A percentile compares a stretch with the other conserved stretches of the same genome.
Conservation (phyloP, 352 stramenopile genomes). For the Phytophthora uliginosa region DNA sequence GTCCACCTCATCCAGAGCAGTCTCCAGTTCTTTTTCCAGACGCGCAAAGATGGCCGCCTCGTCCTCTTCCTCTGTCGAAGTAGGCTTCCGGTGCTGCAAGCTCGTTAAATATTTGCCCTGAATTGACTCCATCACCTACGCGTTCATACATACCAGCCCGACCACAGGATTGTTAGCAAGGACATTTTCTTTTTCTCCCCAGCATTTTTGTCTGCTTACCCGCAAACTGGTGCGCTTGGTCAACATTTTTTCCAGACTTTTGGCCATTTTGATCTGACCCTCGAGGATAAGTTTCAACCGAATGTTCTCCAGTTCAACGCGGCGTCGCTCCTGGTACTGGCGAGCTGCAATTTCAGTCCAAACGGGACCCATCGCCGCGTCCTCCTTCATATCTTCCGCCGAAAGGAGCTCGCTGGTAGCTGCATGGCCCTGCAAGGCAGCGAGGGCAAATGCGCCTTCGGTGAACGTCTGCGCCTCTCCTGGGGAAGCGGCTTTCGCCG, state of each 20-base stretch:
- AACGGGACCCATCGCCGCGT: slow-evolving; percentile 49
- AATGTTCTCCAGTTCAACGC: slow-evolving; percentile 69
- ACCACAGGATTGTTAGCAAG: slow-evolving; percentile 34
- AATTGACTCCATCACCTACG: slow-evolving; percentile 60
- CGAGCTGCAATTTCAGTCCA: slow-evolving; percentile 65
- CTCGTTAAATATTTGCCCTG: slow-evolving; percentile 52
- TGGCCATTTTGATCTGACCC: slow-evolving; percentile 63
- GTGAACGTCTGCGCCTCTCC: slow-evolving; percentile 34
- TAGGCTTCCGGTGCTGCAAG: slow-evolving; percentile 50
- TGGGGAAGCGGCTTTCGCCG: slow-evolving; percentile 6
- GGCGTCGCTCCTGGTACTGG: slow-evolving; percentile 60
- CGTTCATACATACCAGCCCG: slow-evolving; percentile 31
- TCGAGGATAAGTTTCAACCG: slow-evolving; percentile 61
- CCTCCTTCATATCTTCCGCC: slow-evolving; percentile 34
- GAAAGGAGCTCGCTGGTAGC: slow-evolving; percentile 22
- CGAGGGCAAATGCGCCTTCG: slow-evolving; percentile 31
- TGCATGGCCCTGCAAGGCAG: slow-evolving; percentile 30
- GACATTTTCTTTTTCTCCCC: slow-evolving; percentile 13
- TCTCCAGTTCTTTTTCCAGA: slow-evolving; percentile 52
- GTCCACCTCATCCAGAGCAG: slow-evolving; percentile 55
- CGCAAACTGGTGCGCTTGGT: slow-evolving; percentile 59
- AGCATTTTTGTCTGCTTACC: slow-evolving; percentile 23
- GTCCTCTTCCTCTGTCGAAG: slow-evolving; percentile 49
- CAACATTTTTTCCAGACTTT: slow-evolving; percentile 63
- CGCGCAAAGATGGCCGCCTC: slow-evolving; percentile 61